A percentile compares a stretch with the other conserved stretches of the same genome.
These are phyloP conservation scores for Pythium volutum DNA, from an alignment of 352 stramenopile species.

Conservation along the genomic window DNA sequence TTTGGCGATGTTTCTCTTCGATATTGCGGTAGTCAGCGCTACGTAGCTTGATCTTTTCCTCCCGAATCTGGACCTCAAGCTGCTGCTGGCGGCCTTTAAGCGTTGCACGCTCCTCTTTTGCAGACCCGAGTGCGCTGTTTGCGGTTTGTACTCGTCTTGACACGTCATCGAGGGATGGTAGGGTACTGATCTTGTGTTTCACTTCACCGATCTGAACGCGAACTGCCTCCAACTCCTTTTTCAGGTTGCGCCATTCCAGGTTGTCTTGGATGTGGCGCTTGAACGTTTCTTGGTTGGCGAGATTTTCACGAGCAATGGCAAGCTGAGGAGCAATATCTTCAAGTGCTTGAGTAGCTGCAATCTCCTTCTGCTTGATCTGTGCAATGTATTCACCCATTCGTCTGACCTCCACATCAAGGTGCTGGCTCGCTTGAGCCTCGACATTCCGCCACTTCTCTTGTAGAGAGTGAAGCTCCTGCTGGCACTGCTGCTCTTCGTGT, in stretches of 20 bases:
- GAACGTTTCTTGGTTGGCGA: conserved; percentile 50
- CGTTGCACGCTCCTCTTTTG: conserved; percentile 34
- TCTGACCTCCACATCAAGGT: conserved; percentile 44
- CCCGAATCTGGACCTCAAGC: conserved; percentile 50
- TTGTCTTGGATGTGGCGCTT: conserved; percentile 82
- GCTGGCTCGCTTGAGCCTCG: conserved; percentile 35
- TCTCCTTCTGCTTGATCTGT: conserved; percentile 44
- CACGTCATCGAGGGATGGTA: conserved; percentile 53
- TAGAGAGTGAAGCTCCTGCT: conserved; percentile 29
- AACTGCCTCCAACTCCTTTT: conserved; percentile 48
- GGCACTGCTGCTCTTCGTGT: conserved; percentile 21
- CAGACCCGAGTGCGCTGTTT: conserved; percentile 28
- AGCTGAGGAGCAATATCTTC: conserved; percentile 54
- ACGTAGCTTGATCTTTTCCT: conserved; percentile 57
- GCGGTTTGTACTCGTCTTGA: conserved; percentile 39
- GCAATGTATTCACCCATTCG: conserved; percentile 37
- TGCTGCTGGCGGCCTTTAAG: conserved; percentile 53
- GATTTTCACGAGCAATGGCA: conserved; percentile 27
- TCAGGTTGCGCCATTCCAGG: conserved; percentile 56
- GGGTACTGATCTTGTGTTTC: conserved; percentile 43
- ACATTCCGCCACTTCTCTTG: conserved; percentile 20
- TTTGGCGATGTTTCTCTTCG: conserved; percentile 92
- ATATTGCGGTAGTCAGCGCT: conserved; percentile 89
- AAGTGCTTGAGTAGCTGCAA: conserved; percentile 32
- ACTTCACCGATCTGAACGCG: conserved; percentile 33